A percentile compares a stretch with the other conserved stretches of the same genome.
phyloP scores from a whole-genome alignment of 768 basidiomycete genomes.

The Floccularia luteovirens region DNA sequence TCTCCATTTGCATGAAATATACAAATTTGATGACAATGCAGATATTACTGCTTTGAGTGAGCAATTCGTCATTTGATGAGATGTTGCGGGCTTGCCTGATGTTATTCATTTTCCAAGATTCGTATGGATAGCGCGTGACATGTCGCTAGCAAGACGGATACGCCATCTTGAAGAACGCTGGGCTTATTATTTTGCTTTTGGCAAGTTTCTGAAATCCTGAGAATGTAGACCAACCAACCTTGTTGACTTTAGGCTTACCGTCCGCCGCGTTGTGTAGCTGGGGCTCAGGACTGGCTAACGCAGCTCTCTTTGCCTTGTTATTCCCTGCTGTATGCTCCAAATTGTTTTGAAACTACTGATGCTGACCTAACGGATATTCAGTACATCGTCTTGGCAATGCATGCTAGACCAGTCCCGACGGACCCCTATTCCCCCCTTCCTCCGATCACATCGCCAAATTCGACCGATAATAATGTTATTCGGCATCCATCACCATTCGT shows the following conservation, averaged over 20 bases:
- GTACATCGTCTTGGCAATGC: constrained; percentile 83
- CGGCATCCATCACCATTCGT: constrained; percentile 71
- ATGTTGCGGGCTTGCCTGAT: too few relatives aligned
- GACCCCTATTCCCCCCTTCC: constrained; percentile 66
- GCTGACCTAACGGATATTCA: constrained; percentile 14
- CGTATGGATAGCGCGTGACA: constrained; percentile 69
- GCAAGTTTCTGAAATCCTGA: constrained; percentile 23
- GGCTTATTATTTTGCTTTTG: constrained; percentile 85
- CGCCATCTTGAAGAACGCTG: constrained; percentile 81
- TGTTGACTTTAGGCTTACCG: constrained; percentile 52
- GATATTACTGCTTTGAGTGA: constrained; percentile 90
- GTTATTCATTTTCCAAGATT: constrained; percentile 29
- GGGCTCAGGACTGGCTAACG: constrained; percentile 71
- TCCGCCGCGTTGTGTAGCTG: constrained; percentile 65
- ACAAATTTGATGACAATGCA: constrained; percentile 15
- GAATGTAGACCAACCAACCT: background rate
- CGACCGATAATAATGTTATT: constrained; percentile 29
- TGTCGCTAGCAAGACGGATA: constrained; percentile 61
- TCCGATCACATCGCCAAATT: constrained; percentile 8
- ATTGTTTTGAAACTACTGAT: background rate
- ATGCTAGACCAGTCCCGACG: constrained; percentile 62
- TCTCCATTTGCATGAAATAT: background rate
- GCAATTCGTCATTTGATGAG: background rate
- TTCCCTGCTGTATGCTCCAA: constrained; percentile 60
- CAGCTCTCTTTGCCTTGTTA: constrained; percentile 75